These are phyloP conservation scores for Sugiyamaella marilandica DNA, from an alignment of 805 yeast genomes.

Conservation along the genomic window DNA sequence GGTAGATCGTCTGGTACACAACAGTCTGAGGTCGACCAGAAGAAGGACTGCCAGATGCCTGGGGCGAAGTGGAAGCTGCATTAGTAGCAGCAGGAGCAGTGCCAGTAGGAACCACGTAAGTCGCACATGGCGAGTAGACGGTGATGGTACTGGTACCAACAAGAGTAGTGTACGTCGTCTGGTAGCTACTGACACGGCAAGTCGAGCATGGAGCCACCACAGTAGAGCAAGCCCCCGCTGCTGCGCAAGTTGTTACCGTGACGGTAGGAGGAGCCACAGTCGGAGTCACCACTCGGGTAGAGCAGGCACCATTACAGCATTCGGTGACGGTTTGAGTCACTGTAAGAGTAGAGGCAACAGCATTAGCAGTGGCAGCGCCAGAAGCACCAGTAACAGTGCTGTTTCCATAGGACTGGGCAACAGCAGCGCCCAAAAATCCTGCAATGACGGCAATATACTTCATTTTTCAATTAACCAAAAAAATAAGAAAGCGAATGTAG, in stretches of 20 bases:
- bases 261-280: conserved; percentile 13
- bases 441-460: not conserved
- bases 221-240: conserved; percentile 6
- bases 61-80: not conserved
- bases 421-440: not conserved
- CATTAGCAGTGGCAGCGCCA: conserved; percentile 4
- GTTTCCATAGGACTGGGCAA: not conserved
- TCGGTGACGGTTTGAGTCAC: conserved; percentile 21
- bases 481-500: too few relatives aligned
- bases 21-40: conserved; percentile 4
- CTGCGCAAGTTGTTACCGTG: conserved; percentile 13
- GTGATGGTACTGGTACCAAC: conserved; percentile 15
- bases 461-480: too few relatives aligned
- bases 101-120: conserved; percentile 6
- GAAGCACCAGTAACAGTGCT: not conserved
- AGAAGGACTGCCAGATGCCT: not conserved
- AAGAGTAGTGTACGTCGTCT: conserved; percentile 16
- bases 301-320: conserved; percentile 19
- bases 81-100: conserved; percentile 1
- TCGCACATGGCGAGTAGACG: conserved; percentile 19
- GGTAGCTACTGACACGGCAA: conserved; percentile 10
- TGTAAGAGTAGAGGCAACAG: conserved; percentile 14
- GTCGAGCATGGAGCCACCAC: conserved; percentile 7
- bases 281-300: conserved; percentile 9
- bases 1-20: not conserved